Conservation (phyloP, 192 early-diverging fungal species). For the Backusella liffmaniae region DNA sequence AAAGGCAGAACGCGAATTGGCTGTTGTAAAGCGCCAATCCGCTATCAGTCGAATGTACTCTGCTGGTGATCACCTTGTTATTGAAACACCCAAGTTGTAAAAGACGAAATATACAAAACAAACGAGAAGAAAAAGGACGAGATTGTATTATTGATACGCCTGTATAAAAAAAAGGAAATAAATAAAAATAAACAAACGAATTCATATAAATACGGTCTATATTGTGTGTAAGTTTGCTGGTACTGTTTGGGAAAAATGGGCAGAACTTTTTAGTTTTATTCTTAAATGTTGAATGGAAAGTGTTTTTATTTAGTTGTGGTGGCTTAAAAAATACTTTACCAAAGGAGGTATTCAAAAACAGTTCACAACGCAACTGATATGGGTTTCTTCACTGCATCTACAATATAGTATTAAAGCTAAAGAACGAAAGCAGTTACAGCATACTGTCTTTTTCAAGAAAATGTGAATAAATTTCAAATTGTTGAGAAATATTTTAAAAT, state of each 20-base stretch:
- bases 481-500: too few species aligned
- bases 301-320: too few species aligned
- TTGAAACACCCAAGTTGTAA: constrained; percentile 47
- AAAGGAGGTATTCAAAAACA: too few species aligned
- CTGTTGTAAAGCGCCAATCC: constrained; percentile 75
- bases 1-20: constrained; percentile 67
- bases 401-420: too few species aligned
- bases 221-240: background rate
- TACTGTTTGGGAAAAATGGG: background rate
- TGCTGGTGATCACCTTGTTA: constrained; percentile 61
- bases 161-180: background rate
- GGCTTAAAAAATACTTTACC: too few species aligned
- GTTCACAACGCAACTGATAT: too few species aligned
- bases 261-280: background rate
- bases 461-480: too few species aligned
- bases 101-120: background rate
- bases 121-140: background rate
- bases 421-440: too few species aligned
- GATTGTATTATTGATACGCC: background rate
- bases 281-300: too few species aligned
- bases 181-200: background rate
- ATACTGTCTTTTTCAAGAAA: too few species aligned
- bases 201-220: background rate
- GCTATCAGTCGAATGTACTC: constrained; percentile 72
- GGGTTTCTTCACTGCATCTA: too few species aligned